Conservation (phyloP, 805 yeast species). For the Suhomyces pyralidae region DNA sequence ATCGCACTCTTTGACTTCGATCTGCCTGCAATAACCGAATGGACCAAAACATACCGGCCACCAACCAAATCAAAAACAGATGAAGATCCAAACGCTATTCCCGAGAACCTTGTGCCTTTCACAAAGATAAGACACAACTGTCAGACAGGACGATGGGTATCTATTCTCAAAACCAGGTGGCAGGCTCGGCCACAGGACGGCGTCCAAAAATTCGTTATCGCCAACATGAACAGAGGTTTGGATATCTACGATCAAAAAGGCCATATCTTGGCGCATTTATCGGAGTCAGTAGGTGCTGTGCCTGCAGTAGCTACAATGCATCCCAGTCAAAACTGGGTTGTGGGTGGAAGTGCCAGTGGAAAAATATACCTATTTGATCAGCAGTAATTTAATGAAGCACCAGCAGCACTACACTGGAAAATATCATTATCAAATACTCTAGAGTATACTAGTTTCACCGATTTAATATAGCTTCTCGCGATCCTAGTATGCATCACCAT, state of each 20-base stretch:
- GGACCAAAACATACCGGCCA: slow-evolving; percentile 19
- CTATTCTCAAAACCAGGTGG: slow-evolving; percentile 87
- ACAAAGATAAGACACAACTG: slow-evolving; percentile 81
- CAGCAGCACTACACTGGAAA: not conserved
- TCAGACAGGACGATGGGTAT: slow-evolving; percentile 96
- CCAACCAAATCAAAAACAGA: slow-evolving; percentile 9
- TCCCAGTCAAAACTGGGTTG: slow-evolving; percentile 83
- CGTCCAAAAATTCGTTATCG: slow-evolving; percentile 82
- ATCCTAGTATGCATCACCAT: too few species aligned
- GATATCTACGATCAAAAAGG: slow-evolving; percentile 83
- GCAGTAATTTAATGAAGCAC: not conserved
- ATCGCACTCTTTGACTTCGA: slow-evolving; percentile 62
- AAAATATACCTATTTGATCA: slow-evolving; percentile 63
- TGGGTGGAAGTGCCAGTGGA: slow-evolving; percentile 94
- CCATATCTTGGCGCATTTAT: slow-evolving; percentile 70
- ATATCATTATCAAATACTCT: too few species aligned
- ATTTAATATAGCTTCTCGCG: too few species aligned
- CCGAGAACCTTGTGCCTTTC: slow-evolving; percentile 53
- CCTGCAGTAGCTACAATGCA: slow-evolving; percentile 89
- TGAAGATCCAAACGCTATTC: slow-evolving; percentile 16
- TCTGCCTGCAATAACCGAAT: slow-evolving; percentile 21
- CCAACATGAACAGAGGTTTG: slow-evolving; percentile 84
- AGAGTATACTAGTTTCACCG: too few species aligned
- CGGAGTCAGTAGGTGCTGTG: slow-evolving; percentile 73
- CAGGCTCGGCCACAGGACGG: slow-evolving; percentile 69